Evolutionary conservation across 2,329 filamentous ascomycete genomes (phyloP), one percentile per base, ranked within the genome.

Genomic region (Aspergillus chevalieri): DNA sequence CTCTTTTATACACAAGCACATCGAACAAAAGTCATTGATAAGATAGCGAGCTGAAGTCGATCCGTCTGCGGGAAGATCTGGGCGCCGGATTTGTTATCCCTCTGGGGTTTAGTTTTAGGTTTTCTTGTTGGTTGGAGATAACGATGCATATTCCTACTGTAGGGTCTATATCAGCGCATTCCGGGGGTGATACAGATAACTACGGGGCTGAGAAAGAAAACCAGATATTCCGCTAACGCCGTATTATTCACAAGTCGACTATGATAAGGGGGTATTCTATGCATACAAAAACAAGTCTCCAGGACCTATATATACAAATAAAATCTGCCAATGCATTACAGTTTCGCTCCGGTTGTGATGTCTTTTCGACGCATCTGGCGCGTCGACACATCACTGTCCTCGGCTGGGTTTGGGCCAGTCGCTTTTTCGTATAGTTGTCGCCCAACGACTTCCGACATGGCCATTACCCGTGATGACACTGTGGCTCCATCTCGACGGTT

Each of bases 401-500:
- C 62, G 1, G 55, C 55, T 1, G 60, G 54, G 8, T 55, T 54
- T 15, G 61, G 52, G 33, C 57, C 57, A 7, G 64, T 57, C 1
- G 68, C 65, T 28, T 52, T 66, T 34, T 63, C 59, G 44, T 88
- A 96, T 17, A 97, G 67, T 51, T 78, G 77, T 47, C 74, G 69
- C 0, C 89, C 91, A 8, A 95, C 77, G 43, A 78, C 69, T 62
- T 95, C 90, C 7, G 87, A 85, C 57, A 97, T 76, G 6, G 77
- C 75, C 34, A 97, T 70, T 9, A 98, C 92, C 17, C 93, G 79
- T 10, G 81, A 87, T 58, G 85, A 87, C 3, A 97, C 91, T 0
- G 90, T 95, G 1, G 86, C 87, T 10, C 91, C 91, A 66, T 98
- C 93, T n/a, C 92, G 80, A 19, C 93, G 77, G 66, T 97, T 96